Percentiles rank a stretch among this genome's conserved stretches.
phyloP scores from a whole-genome alignment of 257 asterid species.

The Pogostemon cablin region DNA sequence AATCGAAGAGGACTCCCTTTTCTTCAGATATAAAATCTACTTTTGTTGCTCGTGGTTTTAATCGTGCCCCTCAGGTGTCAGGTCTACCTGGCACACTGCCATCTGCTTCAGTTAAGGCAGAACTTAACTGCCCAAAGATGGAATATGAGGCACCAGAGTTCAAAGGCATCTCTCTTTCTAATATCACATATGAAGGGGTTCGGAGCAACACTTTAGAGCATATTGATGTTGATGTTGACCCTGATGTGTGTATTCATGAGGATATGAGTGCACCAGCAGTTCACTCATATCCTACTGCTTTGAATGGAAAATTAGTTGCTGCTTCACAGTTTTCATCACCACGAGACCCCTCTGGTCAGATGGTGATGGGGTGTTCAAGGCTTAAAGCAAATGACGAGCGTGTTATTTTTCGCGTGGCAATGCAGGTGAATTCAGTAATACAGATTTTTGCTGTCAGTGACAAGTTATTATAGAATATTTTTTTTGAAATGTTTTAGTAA shows the following conservation, averaged over 20 bases:
- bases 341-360: constrained; percentile 38
- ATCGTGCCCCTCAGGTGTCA: constrained; percentile 32
- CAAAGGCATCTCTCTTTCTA: constrained; percentile 32
- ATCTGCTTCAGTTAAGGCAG: constrained; percentile 41
- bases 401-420: constrained; percentile 60
- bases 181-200: constrained; percentile 39
- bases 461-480: neutral
- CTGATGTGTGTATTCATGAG: constrained; percentile 69
- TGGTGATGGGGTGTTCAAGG: constrained; percentile 44
- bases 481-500: neutral
- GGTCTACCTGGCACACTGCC: constrained; percentile 37
- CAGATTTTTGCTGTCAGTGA: constrained; percentile 24
- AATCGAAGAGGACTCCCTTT: constrained; percentile 33
- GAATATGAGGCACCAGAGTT: constrained; percentile 38
- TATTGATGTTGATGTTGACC: constrained; percentile 50
- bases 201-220: constrained; percentile 37
- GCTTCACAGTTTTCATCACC: constrained; percentile 39
- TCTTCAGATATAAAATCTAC: constrained; percentile 31
- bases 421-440: constrained; percentile 56
- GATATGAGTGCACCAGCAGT: constrained; percentile 64
- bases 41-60: constrained; percentile 35
- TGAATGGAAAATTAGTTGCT: constrained; percentile 44
- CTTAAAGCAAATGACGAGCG: constrained; percentile 60
- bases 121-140: constrained; percentile 26
- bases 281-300: constrained; percentile 34